These are phyloP conservation scores for Alternaria burnsii DNA, from an alignment of 2,329 filamentous ascomycete species.

Conservation along the genomic window DNA sequence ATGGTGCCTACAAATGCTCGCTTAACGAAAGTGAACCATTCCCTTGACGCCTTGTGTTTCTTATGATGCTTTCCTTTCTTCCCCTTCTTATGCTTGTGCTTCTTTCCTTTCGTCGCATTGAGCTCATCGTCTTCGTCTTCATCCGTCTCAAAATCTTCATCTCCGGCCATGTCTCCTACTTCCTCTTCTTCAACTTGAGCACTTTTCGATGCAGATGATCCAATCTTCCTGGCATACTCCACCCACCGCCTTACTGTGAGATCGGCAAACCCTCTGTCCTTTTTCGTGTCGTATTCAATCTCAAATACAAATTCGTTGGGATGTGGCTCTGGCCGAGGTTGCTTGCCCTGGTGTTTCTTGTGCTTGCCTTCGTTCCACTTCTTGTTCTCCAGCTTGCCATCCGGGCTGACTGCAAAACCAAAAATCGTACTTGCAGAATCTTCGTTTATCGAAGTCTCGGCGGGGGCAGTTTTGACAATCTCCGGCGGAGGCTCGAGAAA, in stretches of 20 bases:
- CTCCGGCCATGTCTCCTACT: conserved; percentile 15
- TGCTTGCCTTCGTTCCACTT: conserved; percentile 73
- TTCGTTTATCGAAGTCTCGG: conserved; percentile 14
- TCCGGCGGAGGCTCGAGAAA: conserved; percentile 47
- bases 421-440: conserved; percentile 31
- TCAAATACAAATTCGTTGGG: conserved; percentile 75
- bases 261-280: conserved; percentile 80
- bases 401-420: conserved; percentile 37
- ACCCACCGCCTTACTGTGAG: conserved; percentile 85
- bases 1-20: conserved; percentile 83
- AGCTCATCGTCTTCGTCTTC: conserved; percentile 34
- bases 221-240: conserved; percentile 81
- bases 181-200: conserved; percentile 27
- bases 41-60: conserved; percentile 62
- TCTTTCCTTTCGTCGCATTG: conserved; percentile 48
- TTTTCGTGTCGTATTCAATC: conserved; percentile 85
- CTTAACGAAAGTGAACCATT: conserved; percentile 79
- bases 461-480: background rate
- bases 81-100: conserved; percentile 61
- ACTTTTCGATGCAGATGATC: conserved; percentile 55
- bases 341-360: conserved; percentile 63
- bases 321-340: conserved; percentile 60
- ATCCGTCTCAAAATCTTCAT: conserved; percentile 29
- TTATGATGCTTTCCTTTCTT: conserved; percentile 60
- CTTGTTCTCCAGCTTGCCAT: conserved; percentile 36